A percentile compares a stretch with the other conserved stretches of the same genome.
phyloP scores from a whole-genome alignment of 108 stramenopile genomes.

The Skeletonema tropicum region DNA sequence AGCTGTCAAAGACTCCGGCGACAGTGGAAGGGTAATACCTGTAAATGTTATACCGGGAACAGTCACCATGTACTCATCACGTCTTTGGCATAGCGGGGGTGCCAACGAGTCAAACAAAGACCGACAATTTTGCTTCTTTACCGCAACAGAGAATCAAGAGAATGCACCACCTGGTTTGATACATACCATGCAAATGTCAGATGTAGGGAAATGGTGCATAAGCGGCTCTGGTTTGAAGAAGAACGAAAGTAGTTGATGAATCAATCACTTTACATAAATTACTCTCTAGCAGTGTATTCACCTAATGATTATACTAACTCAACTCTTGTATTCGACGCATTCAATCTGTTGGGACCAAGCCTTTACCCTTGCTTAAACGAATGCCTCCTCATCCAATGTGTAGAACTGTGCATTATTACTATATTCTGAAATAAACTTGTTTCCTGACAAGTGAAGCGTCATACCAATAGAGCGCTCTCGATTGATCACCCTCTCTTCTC shows the following conservation, averaged over 20 bases:
- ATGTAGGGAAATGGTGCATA: background rate
- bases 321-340: too few species aligned
- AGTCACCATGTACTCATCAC: background rate
- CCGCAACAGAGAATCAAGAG: background rate
- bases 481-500: too few species aligned
- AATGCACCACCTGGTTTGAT: background rate
- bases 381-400: too few species aligned
- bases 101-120: background rate
- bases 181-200: background rate
- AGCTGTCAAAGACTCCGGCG: background rate
- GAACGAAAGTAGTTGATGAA: background rate
- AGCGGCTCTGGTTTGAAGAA: background rate
- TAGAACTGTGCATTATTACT: too few species aligned
- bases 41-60: background rate
- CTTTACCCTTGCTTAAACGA: too few species aligned
- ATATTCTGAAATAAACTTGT: too few species aligned
- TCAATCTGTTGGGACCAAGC: too few species aligned
- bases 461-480: too few species aligned
- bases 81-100: background rate
- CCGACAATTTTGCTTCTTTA: background rate
- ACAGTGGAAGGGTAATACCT: background rate
- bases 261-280: too few species aligned
- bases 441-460: too few species aligned
- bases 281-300: background rate
- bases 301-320: background rate